Conservation (phyloP, 2,329 filamentous ascomycete species). For the Parafenestella ontariensis region DNA sequence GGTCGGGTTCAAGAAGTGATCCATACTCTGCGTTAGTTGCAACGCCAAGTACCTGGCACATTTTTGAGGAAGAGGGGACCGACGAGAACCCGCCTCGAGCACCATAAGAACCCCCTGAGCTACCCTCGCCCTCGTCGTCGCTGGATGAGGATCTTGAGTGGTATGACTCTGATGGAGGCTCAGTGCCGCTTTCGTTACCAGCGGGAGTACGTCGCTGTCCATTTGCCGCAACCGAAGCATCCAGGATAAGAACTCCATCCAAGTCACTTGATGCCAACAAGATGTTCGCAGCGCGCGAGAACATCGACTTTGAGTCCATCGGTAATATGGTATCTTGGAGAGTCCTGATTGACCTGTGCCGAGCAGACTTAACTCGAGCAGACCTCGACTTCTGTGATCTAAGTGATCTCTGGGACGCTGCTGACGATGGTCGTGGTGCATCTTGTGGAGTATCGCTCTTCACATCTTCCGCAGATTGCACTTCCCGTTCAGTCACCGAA, state of each 20-base stretch:
- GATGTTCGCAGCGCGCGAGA: conserved; percentile 42
- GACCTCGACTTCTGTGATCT: background rate
- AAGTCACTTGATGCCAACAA: conserved; percentile 42
- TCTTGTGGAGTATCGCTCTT: background rate
- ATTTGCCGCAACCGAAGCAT: conserved; percentile 40
- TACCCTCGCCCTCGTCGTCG: conserved; percentile 20
- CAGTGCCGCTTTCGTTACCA: conserved; percentile 7
- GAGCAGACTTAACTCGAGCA: conserved; percentile 10
- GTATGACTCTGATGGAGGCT: conserved; percentile 11
- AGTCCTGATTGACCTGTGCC: conserved; percentile 20
- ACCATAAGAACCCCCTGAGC: background rate
- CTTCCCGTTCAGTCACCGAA: background rate
- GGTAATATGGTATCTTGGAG: conserved; percentile 42
- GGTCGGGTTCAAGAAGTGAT: conserved; percentile 25
- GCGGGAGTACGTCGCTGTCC: conserved; percentile 16
- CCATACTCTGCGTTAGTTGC: conserved; percentile 17
- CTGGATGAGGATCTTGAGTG: conserved; percentile 23
- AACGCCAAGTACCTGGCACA: conserved; percentile 35
- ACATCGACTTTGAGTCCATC: conserved; percentile 38
- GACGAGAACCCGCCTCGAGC: background rate
- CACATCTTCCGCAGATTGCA: background rate
- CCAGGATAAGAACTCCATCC: conserved; percentile 45
- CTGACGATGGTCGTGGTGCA: background rate
- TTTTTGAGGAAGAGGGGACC: conserved; percentile 17
- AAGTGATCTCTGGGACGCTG: background rate